Evolutionary conservation across 306 rosid genomes (phyloP), one percentile per base, ranked within the genome.

Genomic region (Mucuna pruriens): DNA sequence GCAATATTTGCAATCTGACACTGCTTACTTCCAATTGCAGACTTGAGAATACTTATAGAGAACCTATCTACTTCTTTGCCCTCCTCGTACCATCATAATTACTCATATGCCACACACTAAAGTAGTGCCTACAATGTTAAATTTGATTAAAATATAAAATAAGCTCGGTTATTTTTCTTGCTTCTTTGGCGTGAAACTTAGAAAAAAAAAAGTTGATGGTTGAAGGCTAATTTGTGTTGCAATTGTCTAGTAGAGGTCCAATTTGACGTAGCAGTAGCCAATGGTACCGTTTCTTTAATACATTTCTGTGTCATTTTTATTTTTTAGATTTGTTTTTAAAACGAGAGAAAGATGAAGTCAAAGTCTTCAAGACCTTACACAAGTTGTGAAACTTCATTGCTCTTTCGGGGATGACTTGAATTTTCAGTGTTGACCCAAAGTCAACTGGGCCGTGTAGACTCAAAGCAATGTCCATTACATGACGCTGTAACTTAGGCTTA

Each of bases 21-120:
- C 52, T 77, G 25, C 49, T 57, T 22, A 72, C 44, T 17, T 7
- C 13, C 17, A 34, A 31, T 81, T 46, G 55, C 76, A 31, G 66
- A 64, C 39, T 60, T 26, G 48, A 80, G 71, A 9, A 17, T 60
- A 83, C 74, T 86, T 89, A 88, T 89, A 87, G 69, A 66, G 84
- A 29, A 51, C 7, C 8, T 20, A 4, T 7, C 25, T 15, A 29
- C 33, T 25, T 57, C 58, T 45, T 73, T 60, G 77, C 83, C 90
- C 87, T 82, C 10, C 4, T 5, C 8, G 36, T 10, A 22, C 20
- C 19, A 1, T 8, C 26, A 13, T 77, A 89, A 80, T 86, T 86
- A 77, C 92, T 7, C 7, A 9, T 12, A 72, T 82, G 85, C 87
- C 94, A 66, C 60, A 5, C 0, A 5, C 33, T 48, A 7, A 40